Conservation (phyloP, 306 rosid genomes). For the Carpinus fangiana region DNA sequence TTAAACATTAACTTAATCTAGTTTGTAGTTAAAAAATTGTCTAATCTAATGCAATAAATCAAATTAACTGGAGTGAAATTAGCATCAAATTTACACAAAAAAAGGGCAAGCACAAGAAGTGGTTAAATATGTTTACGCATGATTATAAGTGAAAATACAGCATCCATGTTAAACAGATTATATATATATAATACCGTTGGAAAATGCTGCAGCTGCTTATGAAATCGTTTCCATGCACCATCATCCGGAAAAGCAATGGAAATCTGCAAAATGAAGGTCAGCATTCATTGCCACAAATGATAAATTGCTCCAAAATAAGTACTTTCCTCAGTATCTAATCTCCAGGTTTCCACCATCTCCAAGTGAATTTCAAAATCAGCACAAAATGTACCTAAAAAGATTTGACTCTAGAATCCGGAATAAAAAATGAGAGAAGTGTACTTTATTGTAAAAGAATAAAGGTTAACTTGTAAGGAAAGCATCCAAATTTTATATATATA, state of each 20-base stretch:
- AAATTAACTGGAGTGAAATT: not conserved
- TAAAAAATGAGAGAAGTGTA: constrained; percentile 4
- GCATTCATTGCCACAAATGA: constrained; percentile 13
- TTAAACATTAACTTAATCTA: not conserved
- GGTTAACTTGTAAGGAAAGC: not conserved
- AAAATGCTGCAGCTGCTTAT: constrained; percentile 89
- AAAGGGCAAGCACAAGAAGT: not conserved
- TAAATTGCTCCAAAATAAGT: constrained; percentile 5
- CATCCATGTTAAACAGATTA: constrained; percentile 10
- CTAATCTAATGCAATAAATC: not conserved
- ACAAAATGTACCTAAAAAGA: constrained; percentile 7
- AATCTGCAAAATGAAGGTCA: constrained; percentile 48
- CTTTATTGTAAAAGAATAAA: constrained; percentile 7
- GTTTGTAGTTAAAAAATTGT: not conserved
- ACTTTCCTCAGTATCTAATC: constrained; percentile 14
- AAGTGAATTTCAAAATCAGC: constrained; percentile 1
- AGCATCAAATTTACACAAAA: not conserved
- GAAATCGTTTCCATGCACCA: constrained; percentile 98
- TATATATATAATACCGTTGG: constrained; percentile 62
- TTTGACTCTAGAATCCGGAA: constrained; percentile 2
- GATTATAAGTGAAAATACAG: constrained; percentile 18
- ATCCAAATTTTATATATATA: constrained; percentile 8
- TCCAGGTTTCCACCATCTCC: constrained; percentile 4
- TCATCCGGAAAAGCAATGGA: constrained; percentile 96
- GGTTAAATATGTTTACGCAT: constrained; percentile 18